A percentile compares a stretch with the other conserved stretches of the same genome.
phyloP scores from a whole-genome alignment of 345 rosid species.

The Iberis pinnata region DNA sequence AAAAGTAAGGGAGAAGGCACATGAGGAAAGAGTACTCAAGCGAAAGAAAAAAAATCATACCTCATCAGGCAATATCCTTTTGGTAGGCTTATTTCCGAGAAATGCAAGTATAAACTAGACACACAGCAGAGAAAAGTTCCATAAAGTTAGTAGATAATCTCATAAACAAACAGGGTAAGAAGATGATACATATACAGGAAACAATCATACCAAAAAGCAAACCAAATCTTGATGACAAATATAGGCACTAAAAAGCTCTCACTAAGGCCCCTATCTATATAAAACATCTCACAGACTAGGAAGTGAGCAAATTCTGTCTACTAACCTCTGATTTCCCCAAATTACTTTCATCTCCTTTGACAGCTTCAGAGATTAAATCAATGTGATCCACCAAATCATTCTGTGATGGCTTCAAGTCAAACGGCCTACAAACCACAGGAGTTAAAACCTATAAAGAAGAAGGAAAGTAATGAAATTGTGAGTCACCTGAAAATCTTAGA shows the following conservation, averaged over 20 bases:
- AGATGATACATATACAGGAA: conserved; percentile 5
- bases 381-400: conserved; percentile 73
- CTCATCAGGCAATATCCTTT: conserved; percentile 46
- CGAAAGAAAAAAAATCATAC: conserved; percentile 34
- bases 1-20: conserved; percentile 9
- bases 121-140: too few species aligned
- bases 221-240: conserved; percentile 6
- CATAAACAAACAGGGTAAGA: conserved; percentile 10
- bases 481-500: conserved; percentile 50
- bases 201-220: not conserved
- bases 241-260: conserved; percentile 16
- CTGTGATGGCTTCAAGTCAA: conserved; percentile 60
- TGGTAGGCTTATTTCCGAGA: conserved; percentile 57
- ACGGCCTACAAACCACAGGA: conserved; percentile 38
- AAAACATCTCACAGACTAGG: conserved; percentile 1
- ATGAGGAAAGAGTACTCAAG: conserved; percentile 3
- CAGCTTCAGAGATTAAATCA: conserved; percentile 53
- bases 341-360: conserved; percentile 38
- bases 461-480: not conserved
- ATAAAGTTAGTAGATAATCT: conserved; percentile 11
- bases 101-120: conserved; percentile 55
- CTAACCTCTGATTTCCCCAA: conserved; percentile 64
- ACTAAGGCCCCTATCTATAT: not conserved
- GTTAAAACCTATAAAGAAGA: conserved; percentile 6
- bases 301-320: conserved; percentile 7